phyloP scores from a whole-genome alignment of 495 filamentous ascomycete genomes.

The Penicillium pancosmium region DNA sequence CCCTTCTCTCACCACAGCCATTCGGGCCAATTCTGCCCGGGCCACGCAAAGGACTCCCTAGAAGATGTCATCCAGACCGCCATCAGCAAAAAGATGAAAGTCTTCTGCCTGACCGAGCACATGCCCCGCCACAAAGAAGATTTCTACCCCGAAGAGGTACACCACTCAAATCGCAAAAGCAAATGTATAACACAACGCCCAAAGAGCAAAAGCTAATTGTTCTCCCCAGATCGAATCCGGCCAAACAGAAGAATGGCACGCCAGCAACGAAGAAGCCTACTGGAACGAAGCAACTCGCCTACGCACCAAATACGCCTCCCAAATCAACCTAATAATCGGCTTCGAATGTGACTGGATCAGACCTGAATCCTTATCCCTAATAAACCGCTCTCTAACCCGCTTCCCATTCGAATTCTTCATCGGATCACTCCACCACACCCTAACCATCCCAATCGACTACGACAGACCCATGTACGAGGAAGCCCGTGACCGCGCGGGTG shows the following conservation, averaged over 20 bases:
- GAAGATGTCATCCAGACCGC: constrained; percentile 83
- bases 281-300: constrained; percentile 70
- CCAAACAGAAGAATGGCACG: constrained; percentile 43
- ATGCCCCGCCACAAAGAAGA: constrained; percentile 81
- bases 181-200: constrained; percentile 11
- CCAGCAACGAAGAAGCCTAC: constrained; percentile 67
- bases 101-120: constrained; percentile 93
- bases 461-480: constrained; percentile 66
- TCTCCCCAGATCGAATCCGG: constrained; percentile 41
- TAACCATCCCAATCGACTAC: constrained; percentile 87
- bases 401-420: constrained; percentile 82
- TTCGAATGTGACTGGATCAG: constrained; percentile 95
- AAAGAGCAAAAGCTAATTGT: not conserved
- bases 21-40: constrained; percentile 93
- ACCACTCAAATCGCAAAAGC: not conserved
- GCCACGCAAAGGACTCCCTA: constrained; percentile 81
- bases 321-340: constrained; percentile 82
- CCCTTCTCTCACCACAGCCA: constrained; percentile 99
- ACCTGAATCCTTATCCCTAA: constrained; percentile 58
- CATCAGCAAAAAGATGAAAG: constrained; percentile 74
- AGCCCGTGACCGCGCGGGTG: constrained; percentile 59
- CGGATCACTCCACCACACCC: constrained; percentile 87
- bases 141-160: constrained; percentile 81
- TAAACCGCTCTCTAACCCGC: constrained; percentile 58
- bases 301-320: constrained; percentile 65